Conservation (phyloP, 805 yeast species). For the Candida tallmaniae region DNA sequence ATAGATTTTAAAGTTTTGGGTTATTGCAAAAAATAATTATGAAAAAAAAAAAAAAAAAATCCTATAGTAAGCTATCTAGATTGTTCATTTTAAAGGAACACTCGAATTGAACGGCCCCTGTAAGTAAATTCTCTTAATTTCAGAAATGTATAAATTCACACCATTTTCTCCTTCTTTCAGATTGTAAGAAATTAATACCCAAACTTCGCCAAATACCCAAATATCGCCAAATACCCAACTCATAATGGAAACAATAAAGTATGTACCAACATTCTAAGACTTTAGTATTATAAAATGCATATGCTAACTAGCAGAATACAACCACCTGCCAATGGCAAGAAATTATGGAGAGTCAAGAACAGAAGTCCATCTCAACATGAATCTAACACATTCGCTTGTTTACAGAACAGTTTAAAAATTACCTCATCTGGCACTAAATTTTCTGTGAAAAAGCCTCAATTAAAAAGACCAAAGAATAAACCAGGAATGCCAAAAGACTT, state of each 20-base stretch:
- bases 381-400: slow-evolving; percentile 29
- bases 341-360: slow-evolving; percentile 35
- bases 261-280: not conserved
- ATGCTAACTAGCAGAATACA: slow-evolving; percentile 10
- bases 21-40: no score
- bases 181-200: not conserved
- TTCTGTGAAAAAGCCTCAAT: slow-evolving; percentile 34
- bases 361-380: slow-evolving; percentile 13
- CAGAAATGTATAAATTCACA: no score
- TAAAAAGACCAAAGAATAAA: slow-evolving; percentile 40
- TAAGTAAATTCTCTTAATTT: no score
- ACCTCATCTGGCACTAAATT: slow-evolving; percentile 35
- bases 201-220: not conserved
- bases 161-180: not conserved
- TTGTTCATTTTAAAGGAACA: no score
- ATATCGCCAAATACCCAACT: not conserved
- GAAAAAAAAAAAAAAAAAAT: no score
- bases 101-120: no score
- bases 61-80: no score
- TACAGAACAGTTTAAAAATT: slow-evolving; percentile 39
- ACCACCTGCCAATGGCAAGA: slow-evolving; percentile 44
- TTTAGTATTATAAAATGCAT: not conserved
- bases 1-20: no score
- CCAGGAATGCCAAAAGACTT: slow-evolving; percentile 44
- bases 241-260: slow-evolving; percentile 6